Evolutionary conservation across 2,329 filamentous ascomycete species (phyloP).

Genomic region (Aspergillus jensenii): DNA sequence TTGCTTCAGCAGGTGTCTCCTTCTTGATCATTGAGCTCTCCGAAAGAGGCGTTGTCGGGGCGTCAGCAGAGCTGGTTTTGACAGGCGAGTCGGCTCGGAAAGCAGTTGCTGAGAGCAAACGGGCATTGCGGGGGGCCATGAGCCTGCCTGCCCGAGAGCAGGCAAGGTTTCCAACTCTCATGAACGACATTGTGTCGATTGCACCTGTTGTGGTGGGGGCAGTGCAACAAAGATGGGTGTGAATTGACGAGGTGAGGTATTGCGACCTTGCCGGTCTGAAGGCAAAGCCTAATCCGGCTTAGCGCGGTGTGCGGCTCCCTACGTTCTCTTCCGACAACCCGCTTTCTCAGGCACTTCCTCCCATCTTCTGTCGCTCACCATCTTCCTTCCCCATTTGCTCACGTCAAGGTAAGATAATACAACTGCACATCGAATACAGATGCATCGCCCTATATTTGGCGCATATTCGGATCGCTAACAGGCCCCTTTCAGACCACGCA

Average conservation of each 20-base stretch:
- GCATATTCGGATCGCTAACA: constrained; percentile 21
- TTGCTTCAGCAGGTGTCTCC: constrained; percentile 51
- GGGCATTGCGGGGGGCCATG: constrained; percentile 34
- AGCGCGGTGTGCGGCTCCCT: constrained; percentile 31
- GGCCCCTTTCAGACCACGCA: constrained; percentile 34
- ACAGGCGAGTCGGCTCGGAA: constrained; percentile 54
- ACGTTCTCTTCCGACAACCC: constrained; percentile 37
- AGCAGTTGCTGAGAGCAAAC: constrained; percentile 39
- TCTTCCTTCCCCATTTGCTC: constrained; percentile 33
- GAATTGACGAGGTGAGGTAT: constrained; percentile 30
- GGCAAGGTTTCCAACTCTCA: constrained; percentile 54
- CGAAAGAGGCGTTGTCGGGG: constrained; percentile 40
- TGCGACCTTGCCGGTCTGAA: constrained; percentile 32
- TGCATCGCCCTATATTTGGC: not conserved
- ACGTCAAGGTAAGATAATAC: constrained; percentile 32
- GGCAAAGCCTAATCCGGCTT: constrained; percentile 35
- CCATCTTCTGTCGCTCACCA: constrained; percentile 33
- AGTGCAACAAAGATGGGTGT: constrained; percentile 30
- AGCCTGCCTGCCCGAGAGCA: constrained; percentile 34
- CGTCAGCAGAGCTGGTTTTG: constrained; percentile 48
- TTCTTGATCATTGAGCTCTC: constrained; percentile 51
- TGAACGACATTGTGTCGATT: constrained; percentile 60
- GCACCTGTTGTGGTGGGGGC: constrained; percentile 19
- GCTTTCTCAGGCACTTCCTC: constrained; percentile 34
- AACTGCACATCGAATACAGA: not conserved